Conservation (phyloP, 2,329 filamentous ascomycete genomes). For the Microcyclosporella mali region DNA sequence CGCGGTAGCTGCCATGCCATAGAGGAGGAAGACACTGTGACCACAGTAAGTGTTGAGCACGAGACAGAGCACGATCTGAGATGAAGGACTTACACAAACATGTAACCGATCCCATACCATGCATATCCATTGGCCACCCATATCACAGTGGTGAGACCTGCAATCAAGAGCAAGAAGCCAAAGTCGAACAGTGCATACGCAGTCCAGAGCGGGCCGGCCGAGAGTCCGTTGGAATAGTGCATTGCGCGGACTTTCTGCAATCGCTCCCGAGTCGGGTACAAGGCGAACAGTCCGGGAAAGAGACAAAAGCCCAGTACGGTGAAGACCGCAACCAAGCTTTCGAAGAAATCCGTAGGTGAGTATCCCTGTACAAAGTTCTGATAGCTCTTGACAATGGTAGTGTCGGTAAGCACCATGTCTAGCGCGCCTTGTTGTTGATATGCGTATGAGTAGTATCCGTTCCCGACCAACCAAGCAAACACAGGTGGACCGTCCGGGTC, state of each 20-base stretch:
- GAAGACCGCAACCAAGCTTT: constrained; percentile 61
- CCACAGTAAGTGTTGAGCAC: constrained; percentile 43
- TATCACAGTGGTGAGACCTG: constrained; percentile 59
- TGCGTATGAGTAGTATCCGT: not conserved
- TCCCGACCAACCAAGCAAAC: constrained; percentile 7
- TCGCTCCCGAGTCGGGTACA: constrained; percentile 78
- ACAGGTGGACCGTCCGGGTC: constrained; percentile 5
- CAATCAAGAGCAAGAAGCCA: constrained; percentile 58
- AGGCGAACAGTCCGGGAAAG: constrained; percentile 77
- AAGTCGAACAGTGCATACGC: constrained; percentile 78
- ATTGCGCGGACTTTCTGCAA: constrained; percentile 70
- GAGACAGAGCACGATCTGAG: constrained; percentile 59
- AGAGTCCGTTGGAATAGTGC: constrained; percentile 83
- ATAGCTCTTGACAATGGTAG: constrained; percentile 63
- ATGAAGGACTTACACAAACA: constrained; percentile 10
- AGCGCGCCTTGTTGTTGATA: constrained; percentile 46
- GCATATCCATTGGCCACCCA: constrained; percentile 36
- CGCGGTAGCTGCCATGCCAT: constrained; percentile 69
- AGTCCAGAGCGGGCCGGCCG: constrained; percentile 71
- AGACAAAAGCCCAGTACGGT: constrained; percentile 67
- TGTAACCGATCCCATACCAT: constrained; percentile 11
- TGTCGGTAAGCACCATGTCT: constrained; percentile 66
- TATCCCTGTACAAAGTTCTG: constrained; percentile 68
- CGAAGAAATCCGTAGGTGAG: constrained; percentile 64
- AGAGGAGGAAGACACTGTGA: constrained; percentile 70